phyloP scores from a whole-genome alignment of 164 flowering plant genomes.

The Aristolochia californica region DNA sequence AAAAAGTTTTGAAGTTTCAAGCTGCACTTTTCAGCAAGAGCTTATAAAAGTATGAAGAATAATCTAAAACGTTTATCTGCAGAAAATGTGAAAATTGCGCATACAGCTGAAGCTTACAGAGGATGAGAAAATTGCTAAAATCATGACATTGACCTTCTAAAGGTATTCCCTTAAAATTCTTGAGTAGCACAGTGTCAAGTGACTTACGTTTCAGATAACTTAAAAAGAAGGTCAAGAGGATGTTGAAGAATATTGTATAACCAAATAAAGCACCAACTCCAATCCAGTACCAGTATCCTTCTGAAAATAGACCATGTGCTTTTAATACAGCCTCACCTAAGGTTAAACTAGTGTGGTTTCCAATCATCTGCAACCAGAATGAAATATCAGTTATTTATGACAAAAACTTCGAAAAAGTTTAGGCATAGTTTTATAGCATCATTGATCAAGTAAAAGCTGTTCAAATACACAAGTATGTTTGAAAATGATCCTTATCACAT shows the following conservation, averaged over 20 bases:
- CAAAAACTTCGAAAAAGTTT: neutral
- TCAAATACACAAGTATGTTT: neutral
- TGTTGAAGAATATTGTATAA: slow-evolving; percentile 62
- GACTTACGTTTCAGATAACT: slow-evolving; percentile 80
- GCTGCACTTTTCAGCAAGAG: too few relatives aligned
- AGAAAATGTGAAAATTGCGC: neutral
- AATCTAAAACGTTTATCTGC: neutral
- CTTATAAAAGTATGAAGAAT: too few relatives aligned
- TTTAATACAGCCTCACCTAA: slow-evolving; percentile 57
- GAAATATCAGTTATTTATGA: neutral
- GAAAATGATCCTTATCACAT: neutral
- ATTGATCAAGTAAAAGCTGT: neutral
- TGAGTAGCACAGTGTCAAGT: slow-evolving; percentile 2
- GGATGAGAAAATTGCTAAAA: neutral
- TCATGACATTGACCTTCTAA: neutral
- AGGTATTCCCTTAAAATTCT: neutral
- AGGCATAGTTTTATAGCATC: neutral
- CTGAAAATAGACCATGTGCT: slow-evolving; percentile 58
- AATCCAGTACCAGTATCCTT: slow-evolving; percentile 96
- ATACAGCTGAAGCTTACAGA: neutral
- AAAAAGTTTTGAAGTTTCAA: too few relatives aligned
- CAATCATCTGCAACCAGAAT: slow-evolving; percentile 37
- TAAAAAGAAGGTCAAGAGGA: slow-evolving; percentile 62
- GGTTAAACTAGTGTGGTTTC: slow-evolving; percentile 22
- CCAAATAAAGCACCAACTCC: slow-evolving; percentile 88